phyloP scores from a whole-genome alignment of 495 filamentous ascomycete genomes.

The Neurospora africana region DNA sequence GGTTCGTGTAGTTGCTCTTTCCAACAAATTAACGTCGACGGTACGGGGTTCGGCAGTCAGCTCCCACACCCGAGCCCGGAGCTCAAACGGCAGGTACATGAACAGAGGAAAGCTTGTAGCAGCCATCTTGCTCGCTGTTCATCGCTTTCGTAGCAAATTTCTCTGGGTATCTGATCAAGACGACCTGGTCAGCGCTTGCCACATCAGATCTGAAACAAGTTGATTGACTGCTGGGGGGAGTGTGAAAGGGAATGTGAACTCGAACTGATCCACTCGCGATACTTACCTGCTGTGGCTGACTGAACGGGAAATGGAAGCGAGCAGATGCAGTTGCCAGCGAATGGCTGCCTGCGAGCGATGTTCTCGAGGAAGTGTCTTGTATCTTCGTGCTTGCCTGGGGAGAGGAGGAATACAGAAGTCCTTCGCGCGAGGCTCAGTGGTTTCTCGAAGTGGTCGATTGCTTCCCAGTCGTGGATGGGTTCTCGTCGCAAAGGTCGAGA shows the following conservation, averaged over 20 bases:
- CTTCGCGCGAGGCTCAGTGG: not conserved
- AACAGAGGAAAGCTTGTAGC: not conserved
- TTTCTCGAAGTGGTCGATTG: not conserved
- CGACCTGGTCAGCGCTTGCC: not conserved
- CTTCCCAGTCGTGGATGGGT: not conserved
- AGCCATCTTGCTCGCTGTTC: not conserved
- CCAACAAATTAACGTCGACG: not conserved
- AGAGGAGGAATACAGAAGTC: not conserved
- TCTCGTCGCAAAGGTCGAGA: not conserved
- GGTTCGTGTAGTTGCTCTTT: not conserved
- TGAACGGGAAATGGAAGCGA: not conserved
- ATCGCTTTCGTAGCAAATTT: not conserved
- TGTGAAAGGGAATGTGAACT: not conserved
- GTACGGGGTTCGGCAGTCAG: not conserved
- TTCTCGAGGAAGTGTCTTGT: not conserved
- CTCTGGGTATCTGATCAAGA: not conserved
- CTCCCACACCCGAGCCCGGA: not conserved
- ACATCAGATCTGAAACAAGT: not conserved
- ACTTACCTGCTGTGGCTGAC: not conserved
- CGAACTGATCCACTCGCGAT: not conserved
- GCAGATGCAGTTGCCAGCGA: not conserved
- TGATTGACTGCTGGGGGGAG: not conserved
- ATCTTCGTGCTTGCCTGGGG: not conserved
- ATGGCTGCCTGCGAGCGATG: not conserved
- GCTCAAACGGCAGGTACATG: not conserved